Conservation (phyloP, 208 protist species). For the Wallacemonas collosoma region DNA sequence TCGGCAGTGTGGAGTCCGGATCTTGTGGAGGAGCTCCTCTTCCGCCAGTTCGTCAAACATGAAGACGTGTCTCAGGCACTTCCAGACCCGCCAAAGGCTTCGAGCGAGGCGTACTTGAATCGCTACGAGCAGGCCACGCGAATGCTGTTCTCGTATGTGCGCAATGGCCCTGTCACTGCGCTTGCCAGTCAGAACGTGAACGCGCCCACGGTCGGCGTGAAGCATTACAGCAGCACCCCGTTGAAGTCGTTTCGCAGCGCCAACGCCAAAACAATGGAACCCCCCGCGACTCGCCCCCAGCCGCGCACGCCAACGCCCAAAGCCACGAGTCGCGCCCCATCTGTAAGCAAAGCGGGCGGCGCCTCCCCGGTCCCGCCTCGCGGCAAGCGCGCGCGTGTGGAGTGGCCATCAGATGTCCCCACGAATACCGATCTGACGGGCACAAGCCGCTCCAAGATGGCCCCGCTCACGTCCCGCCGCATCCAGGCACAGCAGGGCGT, state of each 20-base stretch:
- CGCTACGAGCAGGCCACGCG: conserved; percentile 81
- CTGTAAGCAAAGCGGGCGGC: conserved; percentile 13
- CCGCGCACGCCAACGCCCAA: conserved; percentile 39
- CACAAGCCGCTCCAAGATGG: conserved; percentile 82
- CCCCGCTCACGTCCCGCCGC: conserved; percentile 68
- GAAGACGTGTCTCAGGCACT: conserved; percentile 76
- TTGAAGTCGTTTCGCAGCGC: conserved; percentile 30
- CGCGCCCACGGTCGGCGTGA: conserved; percentile 33
- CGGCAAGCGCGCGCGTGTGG: conserved; percentile 36
- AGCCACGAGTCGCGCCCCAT: conserved; percentile 25
- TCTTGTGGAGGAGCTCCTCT: conserved; percentile 87
- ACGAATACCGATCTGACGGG: conserved; percentile 77
- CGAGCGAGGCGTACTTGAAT: conserved; percentile 59
- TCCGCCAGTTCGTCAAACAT: conserved; percentile 86
- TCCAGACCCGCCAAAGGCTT: conserved; percentile 58
- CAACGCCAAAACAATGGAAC: conserved; percentile 26
- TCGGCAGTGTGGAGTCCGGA: conserved; percentile 65
- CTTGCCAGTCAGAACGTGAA: conserved; percentile 82
- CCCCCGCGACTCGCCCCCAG: conserved; percentile 26
- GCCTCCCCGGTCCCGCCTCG: conserved; percentile 28
- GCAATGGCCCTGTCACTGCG: conserved; percentile 79
- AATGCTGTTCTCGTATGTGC: conserved; percentile 80
- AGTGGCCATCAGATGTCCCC: conserved; percentile 81
- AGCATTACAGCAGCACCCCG: conserved; percentile 32
- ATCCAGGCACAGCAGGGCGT: conserved; percentile 75